A percentile compares a stretch with the other conserved stretches of the same genome.
Conservation (phyloP, 306 rosid species). For the Sindora glabra region DNA sequence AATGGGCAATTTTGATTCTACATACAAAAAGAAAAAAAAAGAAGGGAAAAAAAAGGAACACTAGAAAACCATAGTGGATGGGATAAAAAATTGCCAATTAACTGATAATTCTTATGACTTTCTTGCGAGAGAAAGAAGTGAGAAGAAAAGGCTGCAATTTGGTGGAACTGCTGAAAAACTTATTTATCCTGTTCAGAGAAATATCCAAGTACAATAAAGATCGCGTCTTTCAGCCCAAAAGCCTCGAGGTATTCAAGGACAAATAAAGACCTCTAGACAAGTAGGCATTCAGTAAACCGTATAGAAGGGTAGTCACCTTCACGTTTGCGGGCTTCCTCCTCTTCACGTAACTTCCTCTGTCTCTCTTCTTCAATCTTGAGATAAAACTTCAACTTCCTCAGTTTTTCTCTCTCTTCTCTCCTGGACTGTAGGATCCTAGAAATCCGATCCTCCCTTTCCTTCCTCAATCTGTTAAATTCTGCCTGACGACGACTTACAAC, state of each 20-base stretch:
- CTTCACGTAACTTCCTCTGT: slow-evolving; percentile 52
- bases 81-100: too few species aligned
- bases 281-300: too few species aligned
- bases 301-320: slow-evolving; percentile 47
- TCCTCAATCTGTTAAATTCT: slow-evolving; percentile 54
- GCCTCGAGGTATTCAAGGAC: neutral
- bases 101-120: too few species aligned
- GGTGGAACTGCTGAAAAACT: neutral
- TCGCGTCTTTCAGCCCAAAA: neutral
- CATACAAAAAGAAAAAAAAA: too few species aligned
- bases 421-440: slow-evolving; percentile 53
- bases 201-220: neutral
- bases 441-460: slow-evolving; percentile 66
- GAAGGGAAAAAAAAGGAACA: too few species aligned
- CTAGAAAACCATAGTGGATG: too few species aligned
- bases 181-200: neutral
- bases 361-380: slow-evolving; percentile 78
- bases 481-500: slow-evolving; percentile 61
- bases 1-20: neutral
- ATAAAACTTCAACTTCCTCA: slow-evolving; percentile 72
- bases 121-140: neutral
- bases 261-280: neutral
- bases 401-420: slow-evolving; percentile 56
- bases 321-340: slow-evolving; percentile 69
- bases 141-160: neutral